phyloP scores from a whole-genome alignment of 805 yeast genomes.

The Phaffomyces opuntiae region DNA sequence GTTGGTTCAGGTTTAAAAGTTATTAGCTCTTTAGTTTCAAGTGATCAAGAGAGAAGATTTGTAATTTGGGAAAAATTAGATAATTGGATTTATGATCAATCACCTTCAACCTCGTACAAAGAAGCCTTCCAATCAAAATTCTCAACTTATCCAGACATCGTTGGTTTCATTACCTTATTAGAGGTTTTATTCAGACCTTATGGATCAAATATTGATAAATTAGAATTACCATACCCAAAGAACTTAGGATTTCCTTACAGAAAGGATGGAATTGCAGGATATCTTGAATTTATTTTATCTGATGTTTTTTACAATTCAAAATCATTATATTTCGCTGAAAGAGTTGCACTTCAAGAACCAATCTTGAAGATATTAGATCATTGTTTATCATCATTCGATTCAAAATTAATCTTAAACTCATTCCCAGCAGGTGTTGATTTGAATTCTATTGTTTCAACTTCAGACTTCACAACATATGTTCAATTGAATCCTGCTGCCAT shows the following conservation, averaged over 20 bases:
- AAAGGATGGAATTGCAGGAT: slow-evolving; percentile 70
- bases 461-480: slow-evolving; percentile 42
- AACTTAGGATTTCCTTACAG: slow-evolving; percentile 58
- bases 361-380: slow-evolving; percentile 46
- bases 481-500: slow-evolving; percentile 68
- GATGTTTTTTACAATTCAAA: slow-evolving; percentile 56
- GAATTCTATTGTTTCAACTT: slow-evolving; percentile 38
- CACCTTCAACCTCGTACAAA: slow-evolving; percentile 26
- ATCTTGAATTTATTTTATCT: slow-evolving; percentile 62
- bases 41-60: slow-evolving; percentile 33
- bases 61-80: slow-evolving; percentile 68
- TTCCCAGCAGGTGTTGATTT: slow-evolving; percentile 45
- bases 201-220: slow-evolving; percentile 31
- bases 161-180: slow-evolving; percentile 56
- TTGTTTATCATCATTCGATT: slow-evolving; percentile 44
- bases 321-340: slow-evolving; percentile 29
- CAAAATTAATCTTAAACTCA: slow-evolving; percentile 43
- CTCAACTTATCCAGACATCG: slow-evolving; percentile 44
- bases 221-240: slow-evolving; percentile 46
- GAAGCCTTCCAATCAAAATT: slow-evolving; percentile 41
- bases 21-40: slow-evolving; percentile 48
- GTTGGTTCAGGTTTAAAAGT: slow-evolving; percentile 51
- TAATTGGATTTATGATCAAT: slow-evolving; percentile 48
- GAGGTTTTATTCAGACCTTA: slow-evolving; percentile 25
- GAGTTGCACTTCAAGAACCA: slow-evolving; percentile 41